These are phyloP conservation scores for Talaromyces trachyspermus DNA, from an alignment of 495 filamentous ascomycete genomes.

Conservation along the genomic window DNA sequence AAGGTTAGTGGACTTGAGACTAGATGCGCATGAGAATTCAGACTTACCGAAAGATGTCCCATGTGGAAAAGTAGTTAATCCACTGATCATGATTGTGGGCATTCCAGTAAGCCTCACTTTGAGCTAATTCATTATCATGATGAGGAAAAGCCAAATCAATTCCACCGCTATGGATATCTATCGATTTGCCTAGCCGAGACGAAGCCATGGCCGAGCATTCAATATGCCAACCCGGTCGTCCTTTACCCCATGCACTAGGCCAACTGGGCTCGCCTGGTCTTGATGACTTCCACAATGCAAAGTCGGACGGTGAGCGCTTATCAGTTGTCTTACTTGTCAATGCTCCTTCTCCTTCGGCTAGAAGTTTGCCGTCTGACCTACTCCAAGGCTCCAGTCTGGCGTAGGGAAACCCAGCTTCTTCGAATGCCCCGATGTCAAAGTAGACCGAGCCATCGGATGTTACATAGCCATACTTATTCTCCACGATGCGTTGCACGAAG, in stretches of 20 bases:
- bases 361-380: conserved; percentile 69
- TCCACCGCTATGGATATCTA: conserved; percentile 93
- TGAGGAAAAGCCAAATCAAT: conserved; percentile 93
- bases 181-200: conserved; percentile 66
- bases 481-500: conserved; percentile 69
- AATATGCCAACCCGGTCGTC: conserved; percentile 94
- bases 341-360: conserved; percentile 86
- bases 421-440: conserved; percentile 86
- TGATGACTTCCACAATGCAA: conserved; percentile 90
- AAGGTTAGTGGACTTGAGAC: background rate
- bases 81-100: conserved; percentile 54
- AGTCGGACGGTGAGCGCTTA: conserved; percentile 73
- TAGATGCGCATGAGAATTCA: background rate
- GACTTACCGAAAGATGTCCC: conserved; percentile 64
- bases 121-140: conserved; percentile 93
- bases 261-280: conserved; percentile 91
- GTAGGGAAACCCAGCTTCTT: conserved; percentile 74
- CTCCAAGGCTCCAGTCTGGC: conserved; percentile 83
- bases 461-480: conserved; percentile 79
- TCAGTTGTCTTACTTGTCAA: conserved; percentile 57
- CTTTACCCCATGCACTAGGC: conserved; percentile 78
- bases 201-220: conserved; percentile 97
- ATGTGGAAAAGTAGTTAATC: conserved; percentile 98
- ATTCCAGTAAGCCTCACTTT: conserved; percentile 82
- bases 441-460: conserved; percentile 84